Evolutionary conservation across 225 moss, liverwort and hornwort species (phyloP).

Genomic region (Bryum argenteum): DNA sequence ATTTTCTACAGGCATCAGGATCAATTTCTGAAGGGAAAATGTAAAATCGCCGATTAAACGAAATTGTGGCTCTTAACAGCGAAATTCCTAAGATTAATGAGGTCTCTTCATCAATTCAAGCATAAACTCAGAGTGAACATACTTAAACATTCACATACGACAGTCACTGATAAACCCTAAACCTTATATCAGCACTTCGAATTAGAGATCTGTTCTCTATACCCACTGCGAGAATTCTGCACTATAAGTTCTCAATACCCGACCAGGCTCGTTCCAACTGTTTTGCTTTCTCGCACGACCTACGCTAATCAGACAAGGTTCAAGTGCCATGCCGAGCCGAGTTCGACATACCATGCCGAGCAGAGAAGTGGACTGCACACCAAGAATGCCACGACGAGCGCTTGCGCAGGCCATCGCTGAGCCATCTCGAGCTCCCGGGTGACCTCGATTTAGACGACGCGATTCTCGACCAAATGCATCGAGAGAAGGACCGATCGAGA

Average conservation of each 20-base stretch:
- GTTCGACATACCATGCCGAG: constrained; percentile 59
- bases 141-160: not conserved
- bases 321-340: too few relatives aligned
- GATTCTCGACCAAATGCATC: constrained; percentile 13
- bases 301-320: not conserved
- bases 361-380: constrained; percentile 37
- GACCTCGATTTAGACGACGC: constrained; percentile 1
- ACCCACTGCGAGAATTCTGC: constrained; percentile 2
- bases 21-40: not conserved
- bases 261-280: not conserved
- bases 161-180: constrained; percentile 17
- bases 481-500: not conserved
- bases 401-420: constrained; percentile 29
- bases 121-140: not conserved
- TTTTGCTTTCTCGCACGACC: not conserved
- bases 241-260: not conserved
- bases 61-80: not conserved
- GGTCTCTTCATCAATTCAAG: constrained; percentile 1
- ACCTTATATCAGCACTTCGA: not conserved
- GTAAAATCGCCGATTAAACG: not conserved
- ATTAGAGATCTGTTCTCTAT: not conserved
- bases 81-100: not conserved
- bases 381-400: constrained; percentile 24
- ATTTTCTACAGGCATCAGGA: not conserved
- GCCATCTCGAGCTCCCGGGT: constrained; percentile 36